phyloP scores from a whole-genome alignment of 352 stramenopile species.

The Phytophthora nicotianae region DNA sequence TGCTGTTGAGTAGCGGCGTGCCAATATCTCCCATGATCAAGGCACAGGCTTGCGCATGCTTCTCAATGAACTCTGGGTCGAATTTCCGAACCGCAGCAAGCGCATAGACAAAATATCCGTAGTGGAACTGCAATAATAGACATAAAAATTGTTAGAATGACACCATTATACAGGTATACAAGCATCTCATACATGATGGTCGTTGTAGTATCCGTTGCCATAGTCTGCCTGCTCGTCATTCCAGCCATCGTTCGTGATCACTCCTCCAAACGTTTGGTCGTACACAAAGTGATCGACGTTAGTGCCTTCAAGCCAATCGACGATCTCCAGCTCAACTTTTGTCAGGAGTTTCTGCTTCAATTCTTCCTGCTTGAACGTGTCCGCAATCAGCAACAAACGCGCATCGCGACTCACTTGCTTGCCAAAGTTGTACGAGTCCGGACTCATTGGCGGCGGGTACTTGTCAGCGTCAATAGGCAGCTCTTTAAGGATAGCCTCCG shows the following conservation, averaged over 20 bases:
- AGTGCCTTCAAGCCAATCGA: constrained; percentile 59
- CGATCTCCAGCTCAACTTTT: constrained; percentile 66
- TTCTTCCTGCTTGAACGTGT: constrained; percentile 67
- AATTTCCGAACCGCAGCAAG: constrained; percentile 79
- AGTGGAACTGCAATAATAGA: constrained; percentile 90
- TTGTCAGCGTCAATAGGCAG: constrained; percentile 58
- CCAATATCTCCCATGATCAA: constrained; percentile 78
- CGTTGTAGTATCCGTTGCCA: constrained; percentile 91
- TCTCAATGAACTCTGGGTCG: constrained; percentile 70
- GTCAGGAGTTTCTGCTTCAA: constrained; percentile 46
- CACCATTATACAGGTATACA: too few relatives aligned
- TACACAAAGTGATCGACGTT: constrained; percentile 89
- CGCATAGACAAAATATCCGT: constrained; percentile 93
- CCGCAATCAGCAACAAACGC: constrained; percentile 75
- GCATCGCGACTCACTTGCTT: constrained; percentile 80
- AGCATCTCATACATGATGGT: constrained; percentile 73
- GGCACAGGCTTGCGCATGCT: constrained; percentile 53
- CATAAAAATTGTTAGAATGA: constrained; percentile 12
- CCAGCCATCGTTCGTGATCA: constrained; percentile 90
- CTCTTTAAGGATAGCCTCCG: constrained; percentile 44
- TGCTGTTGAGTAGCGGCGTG: constrained; percentile 46
- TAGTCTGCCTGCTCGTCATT: constrained; percentile 63
- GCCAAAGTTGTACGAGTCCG: constrained; percentile 82
- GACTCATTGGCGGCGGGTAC: constrained; percentile 47
- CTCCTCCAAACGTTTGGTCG: constrained; percentile 91